Evolutionary conservation across 2,329 filamentous ascomycete species (phyloP), one percentile per base, ranked within the genome.

Genomic region (Pestalotiopsis sp.): DNA sequence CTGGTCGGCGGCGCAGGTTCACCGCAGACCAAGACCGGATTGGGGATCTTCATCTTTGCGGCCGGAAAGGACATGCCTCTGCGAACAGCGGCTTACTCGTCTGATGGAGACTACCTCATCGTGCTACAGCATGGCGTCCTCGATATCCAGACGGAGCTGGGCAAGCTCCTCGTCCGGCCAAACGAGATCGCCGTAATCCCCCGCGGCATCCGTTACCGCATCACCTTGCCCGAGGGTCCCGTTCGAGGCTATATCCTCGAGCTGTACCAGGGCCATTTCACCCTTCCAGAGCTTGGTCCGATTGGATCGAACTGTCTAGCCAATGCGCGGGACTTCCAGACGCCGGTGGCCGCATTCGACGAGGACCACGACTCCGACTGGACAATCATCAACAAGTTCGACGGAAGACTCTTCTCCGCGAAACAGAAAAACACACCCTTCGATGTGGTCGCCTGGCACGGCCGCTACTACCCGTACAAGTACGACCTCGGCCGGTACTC

Each of bases 1-100:
- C 85, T 95, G 25, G 85, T 97, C 12, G 93, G 92, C 2, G 93
- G 93, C 3, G 89, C 93, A 0, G 94, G 94, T 17, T 92, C 96
- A 73, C 90, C 93, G 0, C 91, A 91, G 0, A 86, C 92, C 78
- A 97, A 97, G 81, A 84, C 88, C 23, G 94, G 94, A 0, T 75
- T 97, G 57, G 94, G 92, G 27, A 94, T 96, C 70, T 91, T 92
- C 78, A 88, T 96, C 68, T 97, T 93, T 76, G 91, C 92, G 1
- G 93, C 92, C 0, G 93, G 92, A 25, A 91, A 88, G 77, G 90
- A 91, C 76, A 97, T 97, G 94, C 84, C 85, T 62, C 81, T 85
- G 20, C 87, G 87, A 49, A 85, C 91, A 62, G 93, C 93, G 0
- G 96, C 94, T 78, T 97, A 95, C 84, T 95, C 92, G 4, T 91